Base-by-base conservation (phyloP, 352 stramenopile genomes). In the Pythium volutum region DNA sequence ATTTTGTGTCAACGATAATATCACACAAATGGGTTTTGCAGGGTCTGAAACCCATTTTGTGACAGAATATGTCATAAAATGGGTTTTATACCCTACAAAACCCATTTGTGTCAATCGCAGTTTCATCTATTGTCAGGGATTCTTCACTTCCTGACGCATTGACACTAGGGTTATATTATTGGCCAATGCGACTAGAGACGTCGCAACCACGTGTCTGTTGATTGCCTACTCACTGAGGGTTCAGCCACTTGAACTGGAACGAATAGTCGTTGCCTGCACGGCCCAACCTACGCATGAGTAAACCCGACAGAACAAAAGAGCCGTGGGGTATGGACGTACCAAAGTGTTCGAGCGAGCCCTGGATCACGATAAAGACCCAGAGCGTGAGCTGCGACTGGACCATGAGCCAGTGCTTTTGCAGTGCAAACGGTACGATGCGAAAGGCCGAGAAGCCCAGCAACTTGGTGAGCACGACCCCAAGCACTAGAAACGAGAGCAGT, bases 351-450 rank as follows among this genome's bases (percentile, higher is more conserved):
- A 66, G 39, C 16, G 50, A 26, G 12, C 60, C n/a, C 22, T 55
- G 59, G n/a, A 66, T 56, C 3, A 55, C 38, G 31, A 45, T 42
- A 41, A 71, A 56, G 38, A 66, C 43, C 71, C 64, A 74, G 4
- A 69, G 23, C 0, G 64, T 22, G 0, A 70, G 20, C 25, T 59
- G 62, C 9, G 23, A 23, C 25, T 75, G 71, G 4, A 74, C 46
- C 7, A 68, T 27, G 31, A 55, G 41, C 26, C n/a, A 51, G 12
- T 79, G 69, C 8, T 70, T 73, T 20, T 65, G 47, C 31, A 79
- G 27, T 1, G 71, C 64, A 22, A 79, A 79, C 15, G 59, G 59
- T 2, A 79, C 38, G 18, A 71, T 43, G 18, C 64, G 58, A 8
- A 77, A 43, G 7, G 59, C 14, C 0, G 54, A 65, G 3, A 75